These are phyloP conservation scores for Coprinopsis marcescibilis DNA, from an alignment of 768 basidiomycete species.

Conservation along the genomic window DNA sequence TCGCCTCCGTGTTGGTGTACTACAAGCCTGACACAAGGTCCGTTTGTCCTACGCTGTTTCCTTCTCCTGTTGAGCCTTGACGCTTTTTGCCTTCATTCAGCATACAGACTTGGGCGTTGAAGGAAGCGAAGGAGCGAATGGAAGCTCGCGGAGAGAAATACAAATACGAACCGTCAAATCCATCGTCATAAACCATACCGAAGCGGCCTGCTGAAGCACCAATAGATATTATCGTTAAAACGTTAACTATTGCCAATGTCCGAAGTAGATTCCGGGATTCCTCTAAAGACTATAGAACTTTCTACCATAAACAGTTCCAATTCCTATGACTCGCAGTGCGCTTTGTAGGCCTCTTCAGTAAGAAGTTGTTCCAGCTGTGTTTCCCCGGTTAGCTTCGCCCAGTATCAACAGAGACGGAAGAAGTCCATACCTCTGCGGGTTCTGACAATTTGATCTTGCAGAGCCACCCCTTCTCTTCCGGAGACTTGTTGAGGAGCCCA, in stretches of 20 bases:
- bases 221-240: slow-evolving; percentile 1
- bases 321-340: slow-evolving; percentile 28
- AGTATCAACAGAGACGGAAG: neutral
- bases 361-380: slow-evolving; percentile 65
- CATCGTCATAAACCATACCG: slow-evolving; percentile 18
- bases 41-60: slow-evolving; percentile 21
- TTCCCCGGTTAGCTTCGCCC: neutral
- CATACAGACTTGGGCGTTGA: slow-evolving; percentile 88
- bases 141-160: slow-evolving; percentile 89
- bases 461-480: slow-evolving; percentile 89
- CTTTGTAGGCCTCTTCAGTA: slow-evolving; percentile 67
- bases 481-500: slow-evolving; percentile 80
- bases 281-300: neutral
- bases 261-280: neutral
- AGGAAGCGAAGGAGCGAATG: slow-evolving; percentile 86
- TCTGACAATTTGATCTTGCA: slow-evolving; percentile 85
- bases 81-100: slow-evolving; percentile 32
- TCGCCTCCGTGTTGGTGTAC: slow-evolving; percentile 72
- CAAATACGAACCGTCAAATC: slow-evolving; percentile 62
- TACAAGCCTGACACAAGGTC: slow-evolving; percentile 95
- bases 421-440: slow-evolving; percentile 59
- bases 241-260: slow-evolving; percentile 1
- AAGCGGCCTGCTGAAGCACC: slow-evolving; percentile 1
- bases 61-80: neutral
- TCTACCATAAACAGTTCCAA: neutral